These are phyloP conservation scores for Yamadazyma takamatsuzukensis DNA, from an alignment of 805 yeast genomes.

Conservation along the genomic window DNA sequence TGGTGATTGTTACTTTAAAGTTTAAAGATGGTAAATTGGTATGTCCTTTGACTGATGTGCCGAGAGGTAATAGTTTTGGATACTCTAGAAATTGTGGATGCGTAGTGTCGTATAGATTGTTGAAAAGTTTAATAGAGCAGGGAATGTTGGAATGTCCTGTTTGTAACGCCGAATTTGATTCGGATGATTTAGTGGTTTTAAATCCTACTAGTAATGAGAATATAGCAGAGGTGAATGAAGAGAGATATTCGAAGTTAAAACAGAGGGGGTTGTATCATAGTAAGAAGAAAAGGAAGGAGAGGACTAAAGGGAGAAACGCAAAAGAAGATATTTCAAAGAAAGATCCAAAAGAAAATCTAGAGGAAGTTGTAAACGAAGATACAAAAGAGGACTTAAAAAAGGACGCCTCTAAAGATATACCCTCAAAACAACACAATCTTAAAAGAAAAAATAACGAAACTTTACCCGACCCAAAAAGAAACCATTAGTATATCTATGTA, in stretches of 20 bases:
- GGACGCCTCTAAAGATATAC: no score
- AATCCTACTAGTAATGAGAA: slow-evolving; percentile 18
- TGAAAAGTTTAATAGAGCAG: slow-evolving; percentile 15
- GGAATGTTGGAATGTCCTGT: slow-evolving; percentile 24
- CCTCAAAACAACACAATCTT: no score
- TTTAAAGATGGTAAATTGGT: slow-evolving; percentile 19
- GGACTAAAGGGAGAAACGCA: background rate
- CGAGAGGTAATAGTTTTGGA: slow-evolving; percentile 17
- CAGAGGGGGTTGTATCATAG: slow-evolving; percentile 19
- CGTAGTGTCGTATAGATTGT: slow-evolving; percentile 23
- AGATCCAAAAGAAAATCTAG: background rate
- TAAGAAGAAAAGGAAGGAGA: slow-evolving; percentile 14
- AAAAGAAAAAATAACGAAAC: no score
- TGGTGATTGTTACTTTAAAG: slow-evolving; percentile 19
- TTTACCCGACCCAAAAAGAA: slow-evolving; percentile 1
- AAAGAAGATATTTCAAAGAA: slow-evolving; percentile 1
- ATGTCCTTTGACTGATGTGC: slow-evolving; percentile 28
- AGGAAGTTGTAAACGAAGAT: slow-evolving; percentile 1
- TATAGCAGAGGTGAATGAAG: slow-evolving; percentile 1
- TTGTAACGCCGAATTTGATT: slow-evolving; percentile 22
- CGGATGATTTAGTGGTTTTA: slow-evolving; percentile 29
- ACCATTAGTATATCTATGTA: slow-evolving; percentile 2
- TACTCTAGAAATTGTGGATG: slow-evolving; percentile 40
- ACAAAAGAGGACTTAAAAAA: background rate
- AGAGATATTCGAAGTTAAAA: slow-evolving; percentile 4